Base-by-base conservation (phyloP, 768 basidiomycete species). In the Serendipita sp. region DNA sequence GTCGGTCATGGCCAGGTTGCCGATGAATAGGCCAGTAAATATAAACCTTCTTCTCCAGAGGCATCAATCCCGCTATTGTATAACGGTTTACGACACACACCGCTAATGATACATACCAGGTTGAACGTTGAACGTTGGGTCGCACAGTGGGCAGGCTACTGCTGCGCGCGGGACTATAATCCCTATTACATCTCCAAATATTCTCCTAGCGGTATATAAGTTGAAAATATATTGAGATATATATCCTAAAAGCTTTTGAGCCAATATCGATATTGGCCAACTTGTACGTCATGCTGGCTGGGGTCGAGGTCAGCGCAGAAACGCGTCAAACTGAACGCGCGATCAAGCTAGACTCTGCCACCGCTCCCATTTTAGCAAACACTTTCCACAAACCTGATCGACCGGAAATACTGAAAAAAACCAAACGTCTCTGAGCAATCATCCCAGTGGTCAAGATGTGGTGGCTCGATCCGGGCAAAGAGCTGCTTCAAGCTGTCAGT, bases 381-480 rank as follows among this genome's bases (percentile, higher is more conserved):
- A 53, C 10, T 13, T 31, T 16, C 52, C 10, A 53, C 52, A 27
- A 53, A 53, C 11, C 13, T 27, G 11, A 53, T 29, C 16, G 11
- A 53, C 11, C 13, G 52, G 11, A 13, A 53, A 27, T 11, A 53
- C 29, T 31, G 52, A 53, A 31, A 53, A 16, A 27, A 53, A 13
- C 11, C 10, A 44, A 18, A 65, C 29, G 58, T 65, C 66, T n/a
- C 62, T 31, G 18, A 50, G 48, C n/a, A 64, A 44, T 36, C 16
- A 45, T 34, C 4, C 62, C 63, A 46, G 23, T 23, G 23, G 23
- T 23, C 62, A 52, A 33, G 15, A 88, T 89, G 86, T 91, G 88
- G 88, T 91, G 87, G 86, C 76, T 87, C 44, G 86, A 90, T 73
- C 89, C 89, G 62, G 88, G 86, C 64, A 90, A 89, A 72, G 88